Percentiles rank a stretch among this genome's conserved stretches.
Evolutionary conservation across 2,329 filamentous ascomycete species (phyloP).

Genomic region (Xylaria digitata): DNA sequence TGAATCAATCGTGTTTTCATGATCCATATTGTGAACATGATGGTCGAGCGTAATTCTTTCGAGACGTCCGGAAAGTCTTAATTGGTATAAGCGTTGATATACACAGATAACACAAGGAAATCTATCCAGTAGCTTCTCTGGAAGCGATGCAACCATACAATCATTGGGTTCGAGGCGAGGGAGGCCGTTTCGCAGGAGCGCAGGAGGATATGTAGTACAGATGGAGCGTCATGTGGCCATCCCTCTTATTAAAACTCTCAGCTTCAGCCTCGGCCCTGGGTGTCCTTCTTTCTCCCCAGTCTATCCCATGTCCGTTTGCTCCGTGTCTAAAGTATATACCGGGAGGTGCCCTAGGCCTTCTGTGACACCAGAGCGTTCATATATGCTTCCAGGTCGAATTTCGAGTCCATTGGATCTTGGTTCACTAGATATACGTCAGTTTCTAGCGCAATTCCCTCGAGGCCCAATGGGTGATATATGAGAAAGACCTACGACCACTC

Average conservation of each 20-base stretch:
- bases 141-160: slow-evolving; percentile 48
- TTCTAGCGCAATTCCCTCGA: slow-evolving; percentile 13
- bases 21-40: not conserved
- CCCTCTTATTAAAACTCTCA: slow-evolving; percentile 30
- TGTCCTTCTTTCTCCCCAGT: slow-evolving; percentile 38
- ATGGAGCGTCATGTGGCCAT: slow-evolving; percentile 33
- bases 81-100: slow-evolving; percentile 52
- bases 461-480: slow-evolving; percentile 17
- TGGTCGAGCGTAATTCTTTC: slow-evolving; percentile 1
- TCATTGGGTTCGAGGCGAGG: slow-evolving; percentile 34
- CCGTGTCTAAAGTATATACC: slow-evolving; percentile 33
- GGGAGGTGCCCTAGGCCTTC: slow-evolving; percentile 55
- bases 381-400: slow-evolving; percentile 93
- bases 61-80: slow-evolving; percentile 38
- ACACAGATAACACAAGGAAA: slow-evolving; percentile 50
- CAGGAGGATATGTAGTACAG: slow-evolving; percentile 29
- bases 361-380: slow-evolving; percentile 71
- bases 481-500: slow-evolving; percentile 51
- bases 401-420: slow-evolving; percentile 83
- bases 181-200: slow-evolving; percentile 27
- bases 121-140: slow-evolving; percentile 46
- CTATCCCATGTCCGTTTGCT: slow-evolving; percentile 47
- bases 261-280: slow-evolving; percentile 31
- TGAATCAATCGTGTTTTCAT: not conserved
- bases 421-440: slow-evolving; percentile 63